Conservation (phyloP, 345 rosid species). For the Lumnitzera racemosa region DNA sequence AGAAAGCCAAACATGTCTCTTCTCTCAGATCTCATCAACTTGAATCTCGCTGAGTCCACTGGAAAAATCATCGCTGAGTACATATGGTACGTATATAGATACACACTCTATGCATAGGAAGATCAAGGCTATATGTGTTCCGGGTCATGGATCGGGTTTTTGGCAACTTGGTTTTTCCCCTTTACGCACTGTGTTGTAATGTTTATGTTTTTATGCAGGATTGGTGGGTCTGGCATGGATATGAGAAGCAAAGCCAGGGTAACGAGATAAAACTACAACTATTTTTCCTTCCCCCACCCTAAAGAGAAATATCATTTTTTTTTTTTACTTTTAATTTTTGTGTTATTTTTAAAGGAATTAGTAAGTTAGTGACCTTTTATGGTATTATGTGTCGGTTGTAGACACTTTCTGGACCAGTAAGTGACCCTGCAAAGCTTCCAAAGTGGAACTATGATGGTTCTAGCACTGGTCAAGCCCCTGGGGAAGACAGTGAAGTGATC, state of each 20-base stretch:
- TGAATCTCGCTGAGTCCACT: constrained; percentile 26
- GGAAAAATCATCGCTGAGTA: constrained; percentile 32
- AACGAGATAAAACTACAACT: too few relatives aligned
- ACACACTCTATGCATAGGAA: too few relatives aligned
- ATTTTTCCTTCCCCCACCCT: too few relatives aligned
- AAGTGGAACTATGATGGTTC: constrained; percentile 31
- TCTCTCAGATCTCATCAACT: constrained; percentile 29
- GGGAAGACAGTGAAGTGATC: constrained; percentile 31
- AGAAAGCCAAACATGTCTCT: constrained; percentile 17
- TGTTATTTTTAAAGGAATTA: neutral
- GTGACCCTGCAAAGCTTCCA: constrained; percentile 22
- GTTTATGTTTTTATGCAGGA: constrained; percentile 13
- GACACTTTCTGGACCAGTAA: constrained; percentile 23
- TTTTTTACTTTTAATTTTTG: neutral
- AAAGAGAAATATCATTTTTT: too few relatives aligned
- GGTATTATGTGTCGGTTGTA: constrained; percentile 4
- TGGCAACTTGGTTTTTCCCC: too few relatives aligned
- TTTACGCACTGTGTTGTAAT: too few relatives aligned
- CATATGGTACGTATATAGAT: constrained; percentile 14
- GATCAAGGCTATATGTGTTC: too few relatives aligned
- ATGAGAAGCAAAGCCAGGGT: constrained; percentile 39
- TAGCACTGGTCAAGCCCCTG: constrained; percentile 28
- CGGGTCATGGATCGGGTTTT: too few relatives aligned
- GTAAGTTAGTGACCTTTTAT: neutral
- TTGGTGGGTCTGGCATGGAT: constrained; percentile 43